Evolutionary conservation across 2,329 filamentous ascomycete species (phyloP).

Genomic region (Hymenoscyphus occultus): DNA sequence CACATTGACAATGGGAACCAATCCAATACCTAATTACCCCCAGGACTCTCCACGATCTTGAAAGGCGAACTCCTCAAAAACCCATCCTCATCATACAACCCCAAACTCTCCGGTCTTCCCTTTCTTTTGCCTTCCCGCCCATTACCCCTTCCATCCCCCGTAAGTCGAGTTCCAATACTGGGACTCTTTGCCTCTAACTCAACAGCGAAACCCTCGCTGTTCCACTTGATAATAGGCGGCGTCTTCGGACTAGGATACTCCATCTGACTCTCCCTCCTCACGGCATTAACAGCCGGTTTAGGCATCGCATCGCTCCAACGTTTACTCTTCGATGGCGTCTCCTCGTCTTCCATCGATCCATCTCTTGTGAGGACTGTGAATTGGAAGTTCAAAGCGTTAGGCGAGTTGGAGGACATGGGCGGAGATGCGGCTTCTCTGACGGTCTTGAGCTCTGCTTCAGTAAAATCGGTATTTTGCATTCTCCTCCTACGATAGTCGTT

Average conservation of each 20-base stretch:
- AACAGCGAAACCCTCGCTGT: background rate
- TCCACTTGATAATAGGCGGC: conserved; percentile 20
- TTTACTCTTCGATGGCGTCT: background rate
- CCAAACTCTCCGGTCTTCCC: conserved; percentile 20
- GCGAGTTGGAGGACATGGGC: background rate
- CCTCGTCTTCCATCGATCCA: background rate
- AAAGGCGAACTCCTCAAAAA: conserved; percentile 27
- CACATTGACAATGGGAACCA: background rate
- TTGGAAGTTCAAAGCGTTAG: background rate
- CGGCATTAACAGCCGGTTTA: conserved; percentile 13
- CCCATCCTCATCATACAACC: conserved; percentile 29
- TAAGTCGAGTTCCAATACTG: background rate
- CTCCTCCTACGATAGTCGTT: background rate
- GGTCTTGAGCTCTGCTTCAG: background rate
- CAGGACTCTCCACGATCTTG: background rate
- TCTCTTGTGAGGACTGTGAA: background rate
- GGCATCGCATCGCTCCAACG: conserved; percentile 26
- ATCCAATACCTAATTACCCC: background rate
- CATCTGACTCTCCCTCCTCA: conserved; percentile 25
- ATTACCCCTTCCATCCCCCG: background rate
- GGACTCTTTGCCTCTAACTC: conserved; percentile 8
- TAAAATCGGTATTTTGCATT: background rate
- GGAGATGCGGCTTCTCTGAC: background rate
- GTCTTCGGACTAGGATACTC: conserved; percentile 27
- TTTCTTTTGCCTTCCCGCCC: background rate